Base-by-base conservation (phyloP, 495 filamentous ascomycete genomes). In the Platismatia glauca region DNA sequence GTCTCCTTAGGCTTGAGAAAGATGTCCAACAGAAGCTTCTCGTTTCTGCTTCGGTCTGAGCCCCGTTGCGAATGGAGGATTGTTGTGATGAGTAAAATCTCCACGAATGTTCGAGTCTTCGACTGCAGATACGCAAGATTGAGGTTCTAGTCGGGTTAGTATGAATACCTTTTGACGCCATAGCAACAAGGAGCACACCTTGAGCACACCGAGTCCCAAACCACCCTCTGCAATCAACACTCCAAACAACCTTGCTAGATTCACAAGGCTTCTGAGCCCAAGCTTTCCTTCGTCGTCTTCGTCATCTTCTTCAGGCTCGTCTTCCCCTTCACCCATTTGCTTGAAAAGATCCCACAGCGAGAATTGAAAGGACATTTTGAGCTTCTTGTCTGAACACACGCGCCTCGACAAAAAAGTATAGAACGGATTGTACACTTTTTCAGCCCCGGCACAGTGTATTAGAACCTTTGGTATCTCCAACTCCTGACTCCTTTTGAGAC, bases 371-470 rank as follows among this genome's bases (percentile, higher is more conserved):
- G 87, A 85, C 78, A 89, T 88, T 61, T 83, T 85, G 35, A 95
- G 74, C 64, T 84, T 86, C 58, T 82, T 84, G 34, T 82, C 79
- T 7, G 78, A 77, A 68, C 90, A 91, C 16, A 96, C 75, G 61
- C 83, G 84, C 48, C 84, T 81, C 15, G 92, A 89, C 27, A 98
- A 82, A 0, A 96, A 75, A 0, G 90, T 87, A 70, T 98, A 98
- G 75, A 95, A 98, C 0, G 89, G 90, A 72, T 97, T 98, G 73
- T 96, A 93, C 0, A 74, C 76, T 61, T 87, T 79, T 76, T 97
- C 94, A 22, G 86, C 85, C 64, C 90, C 89, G 18, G 85, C 84
- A 71, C 93, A 97, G 66, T 92, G 92, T 44, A 96, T 80, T 8
- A 98, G 78, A 16, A 98, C 90, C 41, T 88, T 86, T 13, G 93